Evolutionary conservation across 177 flowering plant genomes (phyloP).

Genomic region (Vitis hybrid): DNA sequence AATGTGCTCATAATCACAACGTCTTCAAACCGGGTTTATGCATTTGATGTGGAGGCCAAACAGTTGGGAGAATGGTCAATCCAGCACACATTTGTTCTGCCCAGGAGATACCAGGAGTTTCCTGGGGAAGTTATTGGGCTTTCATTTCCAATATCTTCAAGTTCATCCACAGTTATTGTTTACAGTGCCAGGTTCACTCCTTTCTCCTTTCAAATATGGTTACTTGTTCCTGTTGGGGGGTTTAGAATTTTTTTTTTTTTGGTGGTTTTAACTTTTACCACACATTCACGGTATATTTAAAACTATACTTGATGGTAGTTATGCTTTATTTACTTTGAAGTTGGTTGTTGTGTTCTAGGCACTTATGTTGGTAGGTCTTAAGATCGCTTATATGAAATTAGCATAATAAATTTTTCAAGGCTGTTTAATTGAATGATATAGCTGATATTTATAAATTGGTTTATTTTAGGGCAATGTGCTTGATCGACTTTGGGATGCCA

Average conservation of each 20-base stretch:
- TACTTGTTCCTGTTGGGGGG: not conserved
- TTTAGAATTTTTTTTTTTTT: not conserved
- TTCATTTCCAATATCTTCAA: slow-evolving; percentile 63
- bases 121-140: slow-evolving; percentile 98
- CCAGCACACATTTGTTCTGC: slow-evolving; percentile 57
- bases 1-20: slow-evolving; percentile 79
- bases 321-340: too few species aligned
- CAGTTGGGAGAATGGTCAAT: slow-evolving; percentile 89
- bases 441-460: not conserved
- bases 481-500: slow-evolving; percentile 76
- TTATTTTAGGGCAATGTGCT: slow-evolving; percentile 79
- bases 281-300: not conserved
- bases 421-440: not conserved
- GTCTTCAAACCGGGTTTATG: slow-evolving; percentile 85
- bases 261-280: not conserved
- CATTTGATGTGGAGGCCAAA: slow-evolving; percentile 85
- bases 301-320: too few species aligned
- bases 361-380: too few species aligned
- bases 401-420: not conserved
- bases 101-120: slow-evolving; percentile 80
- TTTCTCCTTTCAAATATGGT: not conserved
- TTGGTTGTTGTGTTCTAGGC: too few species aligned
- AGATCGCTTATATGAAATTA: too few species aligned
- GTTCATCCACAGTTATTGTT: slow-evolving; percentile 63
- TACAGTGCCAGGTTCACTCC: slow-evolving; percentile 83